Percentiles rank a stretch among this genome's conserved stretches.
These are phyloP conservation scores for Heterococcus sp. DNA, from an alignment of 108 stramenopile species.

Conservation along the genomic window DNA sequence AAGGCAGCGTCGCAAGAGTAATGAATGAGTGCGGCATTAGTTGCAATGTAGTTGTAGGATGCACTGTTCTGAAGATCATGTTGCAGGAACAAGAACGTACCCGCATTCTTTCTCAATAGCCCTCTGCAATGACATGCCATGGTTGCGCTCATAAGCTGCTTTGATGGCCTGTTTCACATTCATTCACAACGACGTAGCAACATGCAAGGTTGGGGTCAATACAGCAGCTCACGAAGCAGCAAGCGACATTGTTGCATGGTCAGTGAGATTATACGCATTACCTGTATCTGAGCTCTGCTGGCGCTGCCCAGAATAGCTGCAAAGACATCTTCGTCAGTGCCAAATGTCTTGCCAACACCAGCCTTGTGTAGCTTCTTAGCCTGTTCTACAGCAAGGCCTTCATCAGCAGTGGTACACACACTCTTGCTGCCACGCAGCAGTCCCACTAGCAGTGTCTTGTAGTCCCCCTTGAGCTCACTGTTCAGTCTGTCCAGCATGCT, in stretches of 20 bases:
- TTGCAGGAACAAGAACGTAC: constrained; percentile 11
- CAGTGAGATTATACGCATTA: not conserved
- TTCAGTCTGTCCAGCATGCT: constrained; percentile 23
- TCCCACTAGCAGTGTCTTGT: not conserved
- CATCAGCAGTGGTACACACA: not conserved
- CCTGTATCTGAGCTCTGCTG: constrained; percentile 31
- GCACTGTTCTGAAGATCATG: not conserved
- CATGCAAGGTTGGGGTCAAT: not conserved
- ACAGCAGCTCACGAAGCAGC: not conserved
- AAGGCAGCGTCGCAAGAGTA: not conserved
- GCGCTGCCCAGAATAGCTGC: constrained; percentile 3
- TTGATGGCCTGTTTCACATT: constrained; percentile 20
- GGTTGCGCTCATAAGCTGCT: constrained; percentile 10
- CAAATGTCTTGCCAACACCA: constrained; percentile 5
- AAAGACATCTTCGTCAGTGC: constrained; percentile 18
- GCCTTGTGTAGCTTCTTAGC: not conserved
- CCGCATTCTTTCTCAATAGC: constrained; percentile 8
- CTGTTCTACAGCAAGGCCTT: not conserved
- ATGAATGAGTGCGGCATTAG: not conserved
- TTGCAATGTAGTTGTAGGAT: not conserved
- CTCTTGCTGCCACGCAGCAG: not conserved
- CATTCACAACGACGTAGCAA: not conserved
- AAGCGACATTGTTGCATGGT: not conserved
- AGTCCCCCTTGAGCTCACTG: constrained; percentile 6
- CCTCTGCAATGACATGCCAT: constrained; percentile 21